Conservation (phyloP, 2,329 filamentous ascomycete genomes). For the Coniosporium tulheliwenetii region DNA sequence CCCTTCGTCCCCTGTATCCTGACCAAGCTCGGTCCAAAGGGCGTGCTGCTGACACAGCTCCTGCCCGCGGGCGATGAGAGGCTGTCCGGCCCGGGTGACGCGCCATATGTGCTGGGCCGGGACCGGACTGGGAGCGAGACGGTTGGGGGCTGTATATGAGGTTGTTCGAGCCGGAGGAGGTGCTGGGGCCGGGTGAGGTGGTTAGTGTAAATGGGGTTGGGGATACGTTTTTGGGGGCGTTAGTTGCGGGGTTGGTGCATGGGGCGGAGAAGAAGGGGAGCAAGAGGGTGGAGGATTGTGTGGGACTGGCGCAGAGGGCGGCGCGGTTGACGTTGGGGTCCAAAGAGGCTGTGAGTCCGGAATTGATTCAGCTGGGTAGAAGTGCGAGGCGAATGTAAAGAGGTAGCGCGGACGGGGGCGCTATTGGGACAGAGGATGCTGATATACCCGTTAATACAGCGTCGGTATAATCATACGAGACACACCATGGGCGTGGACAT, state of each 20-base stretch:
- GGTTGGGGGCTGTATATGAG: slow-evolving; percentile 67
- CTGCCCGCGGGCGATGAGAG: slow-evolving; percentile 52
- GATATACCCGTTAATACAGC: too few relatives aligned
- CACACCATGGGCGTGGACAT: too few relatives aligned
- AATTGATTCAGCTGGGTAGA: slow-evolving; percentile 28
- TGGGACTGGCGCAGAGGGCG: slow-evolving; percentile 69
- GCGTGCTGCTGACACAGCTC: slow-evolving; percentile 61
- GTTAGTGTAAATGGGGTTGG: slow-evolving; percentile 90
- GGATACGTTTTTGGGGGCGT: slow-evolving; percentile 77
- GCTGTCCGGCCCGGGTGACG: slow-evolving; percentile 44
- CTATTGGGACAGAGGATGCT: too few relatives aligned
- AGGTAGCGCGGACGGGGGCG: too few relatives aligned
- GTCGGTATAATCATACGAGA: too few relatives aligned
- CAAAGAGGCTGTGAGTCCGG: slow-evolving; percentile 52
- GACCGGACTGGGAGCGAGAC: slow-evolving; percentile 33
- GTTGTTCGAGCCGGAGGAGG: slow-evolving; percentile 48
- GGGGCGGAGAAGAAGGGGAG: slow-evolving; percentile 22
- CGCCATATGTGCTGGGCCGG: slow-evolving; percentile 57
- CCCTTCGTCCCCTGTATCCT: slow-evolving; percentile 77
- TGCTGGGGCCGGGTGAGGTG: slow-evolving; percentile 45
- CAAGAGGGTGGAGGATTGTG: slow-evolving; percentile 38
- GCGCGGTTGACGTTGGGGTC: slow-evolving; percentile 67
- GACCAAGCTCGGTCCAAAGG: slow-evolving; percentile 64
- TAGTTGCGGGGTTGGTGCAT: slow-evolving; percentile 59
- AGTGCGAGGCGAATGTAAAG: not conserved